phyloP scores from a whole-genome alignment of 495 filamentous ascomycete genomes.

The Xylaria telfairii region DNA sequence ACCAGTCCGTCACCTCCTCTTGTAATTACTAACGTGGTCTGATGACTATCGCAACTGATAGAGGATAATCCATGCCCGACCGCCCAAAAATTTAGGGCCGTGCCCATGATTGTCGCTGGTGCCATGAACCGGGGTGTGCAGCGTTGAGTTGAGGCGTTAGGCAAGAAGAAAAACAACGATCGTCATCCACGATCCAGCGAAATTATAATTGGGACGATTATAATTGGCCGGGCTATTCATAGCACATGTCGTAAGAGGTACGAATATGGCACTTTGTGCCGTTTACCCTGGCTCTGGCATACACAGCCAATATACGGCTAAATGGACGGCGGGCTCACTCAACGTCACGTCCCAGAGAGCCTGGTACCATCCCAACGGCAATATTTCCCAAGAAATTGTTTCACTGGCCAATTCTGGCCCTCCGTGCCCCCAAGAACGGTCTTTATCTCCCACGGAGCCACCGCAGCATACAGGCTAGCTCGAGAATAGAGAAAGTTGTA shows the following conservation, averaged over 20 bases:
- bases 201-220: constrained; percentile 14
- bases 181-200: background rate
- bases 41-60: background rate
- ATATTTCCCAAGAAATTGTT: constrained; percentile 30
- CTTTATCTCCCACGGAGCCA: constrained; percentile 18
- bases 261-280: constrained; percentile 24
- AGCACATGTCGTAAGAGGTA: background rate
- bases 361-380: constrained; percentile 28
- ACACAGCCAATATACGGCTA: constrained; percentile 42
- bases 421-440: constrained; percentile 41
- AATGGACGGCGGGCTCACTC: constrained; percentile 32
- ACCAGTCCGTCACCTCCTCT: background rate
- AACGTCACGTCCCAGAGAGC: constrained; percentile 37
- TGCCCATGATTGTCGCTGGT: background rate
- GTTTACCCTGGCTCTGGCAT: constrained; percentile 34
- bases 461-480: constrained; percentile 13
- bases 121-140: constrained; percentile 3
- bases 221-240: constrained; percentile 23
- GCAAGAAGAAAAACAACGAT: background rate
- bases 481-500: background rate
- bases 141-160: background rate
- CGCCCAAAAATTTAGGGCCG: background rate
- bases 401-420: constrained; percentile 28
- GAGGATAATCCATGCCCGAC: background rate
- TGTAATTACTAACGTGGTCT: background rate